A percentile compares a stretch with the other conserved stretches of the same genome.
phyloP scores from a whole-genome alignment of 2,329 filamentous ascomycete species.

The Nemania sp. region DNA sequence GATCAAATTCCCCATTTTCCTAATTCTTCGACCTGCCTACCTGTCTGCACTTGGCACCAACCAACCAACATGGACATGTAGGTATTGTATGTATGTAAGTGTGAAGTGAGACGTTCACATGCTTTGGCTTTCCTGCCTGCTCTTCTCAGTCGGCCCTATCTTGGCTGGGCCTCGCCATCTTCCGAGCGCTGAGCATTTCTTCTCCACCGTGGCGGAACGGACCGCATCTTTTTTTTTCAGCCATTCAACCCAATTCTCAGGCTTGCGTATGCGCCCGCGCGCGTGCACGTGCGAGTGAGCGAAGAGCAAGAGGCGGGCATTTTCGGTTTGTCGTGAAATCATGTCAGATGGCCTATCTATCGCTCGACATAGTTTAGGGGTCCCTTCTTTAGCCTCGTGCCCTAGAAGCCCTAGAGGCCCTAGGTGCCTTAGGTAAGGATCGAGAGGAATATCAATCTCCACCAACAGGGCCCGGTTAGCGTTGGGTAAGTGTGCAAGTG shows the following conservation, averaged over 20 bases:
- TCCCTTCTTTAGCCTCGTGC: not conserved
- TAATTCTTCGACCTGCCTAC: constrained; percentile 6
- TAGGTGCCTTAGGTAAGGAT: not conserved
- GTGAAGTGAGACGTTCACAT: constrained; percentile 1
- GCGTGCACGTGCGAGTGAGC: too few relatives aligned
- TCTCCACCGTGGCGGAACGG: constrained; percentile 15
- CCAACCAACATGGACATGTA: not conserved
- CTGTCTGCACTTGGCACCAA: too few relatives aligned
- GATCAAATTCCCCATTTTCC: not conserved
- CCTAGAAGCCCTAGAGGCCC: not conserved
- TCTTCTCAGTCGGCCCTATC: constrained; percentile 12
- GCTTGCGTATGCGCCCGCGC: not conserved
- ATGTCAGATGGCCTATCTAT: not conserved
- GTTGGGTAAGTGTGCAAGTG: too few relatives aligned
- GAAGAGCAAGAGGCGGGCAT: not conserved
- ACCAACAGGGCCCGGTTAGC: not conserved
- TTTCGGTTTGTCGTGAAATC: constrained; percentile 1
- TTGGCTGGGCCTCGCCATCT: not conserved
- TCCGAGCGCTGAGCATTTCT: not conserved
- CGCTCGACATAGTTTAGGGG: not conserved
- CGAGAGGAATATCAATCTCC: not conserved
- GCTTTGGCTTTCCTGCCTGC: not conserved
- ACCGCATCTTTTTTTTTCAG: constrained; percentile 13
- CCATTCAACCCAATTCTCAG: not conserved
- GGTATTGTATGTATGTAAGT: too few relatives aligned